These are phyloP conservation scores for Globisporangium spinosum DNA, from an alignment of 352 stramenopile species.

Conservation along the genomic window DNA sequence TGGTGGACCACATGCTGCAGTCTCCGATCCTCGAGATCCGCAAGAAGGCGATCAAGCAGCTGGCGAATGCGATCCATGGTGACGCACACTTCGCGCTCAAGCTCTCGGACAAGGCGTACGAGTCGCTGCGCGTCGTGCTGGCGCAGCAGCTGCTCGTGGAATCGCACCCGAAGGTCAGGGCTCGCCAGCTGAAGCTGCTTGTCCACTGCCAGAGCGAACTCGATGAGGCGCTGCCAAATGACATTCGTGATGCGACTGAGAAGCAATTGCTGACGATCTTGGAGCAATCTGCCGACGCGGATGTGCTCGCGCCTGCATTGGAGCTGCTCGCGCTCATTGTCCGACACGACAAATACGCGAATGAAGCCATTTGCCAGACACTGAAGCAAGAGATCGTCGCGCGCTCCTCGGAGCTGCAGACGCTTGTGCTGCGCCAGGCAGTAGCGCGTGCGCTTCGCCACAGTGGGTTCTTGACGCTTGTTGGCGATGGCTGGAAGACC, in stretches of 20 bases:
- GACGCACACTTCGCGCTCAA: constrained; percentile 15
- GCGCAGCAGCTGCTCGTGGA: constrained; percentile 50
- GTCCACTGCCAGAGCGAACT: constrained; percentile 32
- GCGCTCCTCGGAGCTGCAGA: constrained; percentile 46
- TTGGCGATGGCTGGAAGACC: constrained; percentile 4
- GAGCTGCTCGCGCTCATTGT: constrained; percentile 53
- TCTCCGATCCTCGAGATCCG: constrained; percentile 53
- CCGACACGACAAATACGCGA: constrained; percentile 9
- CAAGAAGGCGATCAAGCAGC: constrained; percentile 55
- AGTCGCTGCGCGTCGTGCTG: constrained; percentile 36
- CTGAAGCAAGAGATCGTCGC: constrained; percentile 46
- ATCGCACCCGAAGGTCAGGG: constrained; percentile 62
- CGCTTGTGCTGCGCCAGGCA: constrained; percentile 54
- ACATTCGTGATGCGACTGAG: constrained; percentile 22
- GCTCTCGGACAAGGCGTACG: constrained; percentile 8
- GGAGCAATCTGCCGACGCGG: constrained; percentile 39
- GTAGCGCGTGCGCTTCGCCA: constrained; percentile 48
- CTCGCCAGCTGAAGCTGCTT: constrained; percentile 50
- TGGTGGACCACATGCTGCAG: constrained; percentile 37
- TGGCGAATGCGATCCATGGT: constrained; percentile 27
- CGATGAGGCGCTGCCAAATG: constrained; percentile 12
- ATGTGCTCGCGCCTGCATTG: constrained; percentile 51
- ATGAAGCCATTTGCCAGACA: constrained; percentile 1
- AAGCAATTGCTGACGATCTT: constrained; percentile 26
- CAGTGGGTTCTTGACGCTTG: constrained; percentile 36